Conservation (phyloP, 2,329 filamentous ascomycete genomes). For the Beauveria australis region DNA sequence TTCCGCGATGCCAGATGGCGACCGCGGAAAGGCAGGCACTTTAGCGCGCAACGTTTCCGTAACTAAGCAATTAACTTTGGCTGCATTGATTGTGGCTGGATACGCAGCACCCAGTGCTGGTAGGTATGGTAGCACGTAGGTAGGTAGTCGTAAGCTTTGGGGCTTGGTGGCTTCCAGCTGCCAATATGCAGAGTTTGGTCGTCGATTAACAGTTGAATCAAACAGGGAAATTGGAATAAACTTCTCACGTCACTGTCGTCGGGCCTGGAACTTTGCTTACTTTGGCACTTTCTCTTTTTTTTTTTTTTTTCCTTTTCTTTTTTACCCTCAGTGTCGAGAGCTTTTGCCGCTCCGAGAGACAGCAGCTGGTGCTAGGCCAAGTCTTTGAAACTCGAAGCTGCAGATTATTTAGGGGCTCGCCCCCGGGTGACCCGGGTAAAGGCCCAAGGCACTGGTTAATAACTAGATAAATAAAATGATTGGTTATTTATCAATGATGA, state of each 20-base stretch:
- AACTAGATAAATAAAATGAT: too few relatives aligned
- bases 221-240: neutral
- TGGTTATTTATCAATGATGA: neutral
- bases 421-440: neutral
- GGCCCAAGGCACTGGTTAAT: neutral
- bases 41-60: neutral
- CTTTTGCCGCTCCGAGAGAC: too few relatives aligned
- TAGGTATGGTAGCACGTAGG: too few relatives aligned
- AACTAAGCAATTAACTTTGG: neutral
- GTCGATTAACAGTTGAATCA: too few relatives aligned
- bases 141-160: neutral
- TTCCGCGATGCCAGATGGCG: too few relatives aligned
- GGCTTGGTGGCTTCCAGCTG: neutral
- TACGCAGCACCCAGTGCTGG: too few relatives aligned
- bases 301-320: too few relatives aligned
- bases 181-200: neutral
- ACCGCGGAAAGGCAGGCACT: neutral
- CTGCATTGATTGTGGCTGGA: neutral
- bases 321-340: too few relatives aligned
- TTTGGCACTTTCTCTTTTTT: too few relatives aligned
- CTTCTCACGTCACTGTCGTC: too few relatives aligned
- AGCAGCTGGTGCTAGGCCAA: too few relatives aligned
- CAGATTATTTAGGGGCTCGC: neutral
- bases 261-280: too few relatives aligned
- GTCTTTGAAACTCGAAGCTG: neutral